phyloP scores from a whole-genome alignment of 1,139 yeast species.

The Sugiyamaella paludigena region DNA sequence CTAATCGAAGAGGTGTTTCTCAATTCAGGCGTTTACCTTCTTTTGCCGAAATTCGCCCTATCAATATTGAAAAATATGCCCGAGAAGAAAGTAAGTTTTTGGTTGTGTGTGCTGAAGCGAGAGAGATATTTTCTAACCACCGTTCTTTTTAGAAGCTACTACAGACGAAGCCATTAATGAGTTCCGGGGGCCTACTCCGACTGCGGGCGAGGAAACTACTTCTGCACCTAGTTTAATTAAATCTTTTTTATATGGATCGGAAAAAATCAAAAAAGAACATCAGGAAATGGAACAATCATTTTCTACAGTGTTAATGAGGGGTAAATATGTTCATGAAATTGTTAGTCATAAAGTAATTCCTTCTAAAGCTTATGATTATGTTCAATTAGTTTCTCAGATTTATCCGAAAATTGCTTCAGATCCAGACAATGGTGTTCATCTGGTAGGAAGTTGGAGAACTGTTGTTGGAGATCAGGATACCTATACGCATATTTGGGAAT shows the following conservation, averaged over 20 bases:
- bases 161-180: slow-evolving; percentile 22
- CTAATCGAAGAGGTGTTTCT: not conserved
- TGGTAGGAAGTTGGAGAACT: slow-evolving; percentile 45
- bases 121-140: slow-evolving; percentile 1
- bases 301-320: slow-evolving; percentile 41
- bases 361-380: slow-evolving; percentile 37
- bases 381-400: slow-evolving; percentile 35
- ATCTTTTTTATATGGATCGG: slow-evolving; percentile 41
- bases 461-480: slow-evolving; percentile 43
- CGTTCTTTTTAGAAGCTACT: slow-evolving; percentile 10
- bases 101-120: too few relatives aligned
- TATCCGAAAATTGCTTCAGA: slow-evolving; percentile 39
- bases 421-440: slow-evolving; percentile 36
- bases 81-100: slow-evolving; percentile 28
- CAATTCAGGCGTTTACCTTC: slow-evolving; percentile 35
- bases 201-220: slow-evolving; percentile 15
- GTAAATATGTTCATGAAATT: slow-evolving; percentile 45
- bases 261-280: slow-evolving; percentile 37
- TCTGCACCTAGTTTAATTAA: slow-evolving; percentile 34
- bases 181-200: slow-evolving; percentile 21
- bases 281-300: slow-evolving; percentile 38
- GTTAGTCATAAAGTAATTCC: slow-evolving; percentile 41
- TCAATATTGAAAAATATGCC: slow-evolving; percentile 34
- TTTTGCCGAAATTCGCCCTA: slow-evolving; percentile 36
- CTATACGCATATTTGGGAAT: slow-evolving; percentile 44